A percentile compares a stretch with the other conserved stretches of the same genome.
Evolutionary conservation across 192 early-diverging fungal genomes (phyloP).

Genomic region (Coemansia sp.): DNA sequence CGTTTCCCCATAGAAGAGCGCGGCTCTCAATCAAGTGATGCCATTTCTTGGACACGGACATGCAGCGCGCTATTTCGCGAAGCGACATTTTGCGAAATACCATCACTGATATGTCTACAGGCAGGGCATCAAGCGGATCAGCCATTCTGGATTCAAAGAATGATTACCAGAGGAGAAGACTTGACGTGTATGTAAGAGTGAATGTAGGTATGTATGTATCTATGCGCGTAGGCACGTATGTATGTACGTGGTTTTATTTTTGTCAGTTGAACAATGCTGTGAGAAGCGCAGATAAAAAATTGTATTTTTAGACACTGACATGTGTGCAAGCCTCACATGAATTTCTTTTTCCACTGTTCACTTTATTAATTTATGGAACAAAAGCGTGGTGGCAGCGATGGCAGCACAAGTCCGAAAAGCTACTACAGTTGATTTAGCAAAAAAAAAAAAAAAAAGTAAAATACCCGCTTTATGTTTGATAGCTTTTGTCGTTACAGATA

Average conservation of each 20-base stretch:
- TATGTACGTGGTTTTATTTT: too few relatives aligned
- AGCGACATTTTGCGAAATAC: slow-evolving; percentile 35
- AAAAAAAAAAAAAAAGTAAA: too few relatives aligned
- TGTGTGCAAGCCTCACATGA: neutral
- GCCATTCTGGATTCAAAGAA: slow-evolving; percentile 10
- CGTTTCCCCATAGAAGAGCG: slow-evolving; percentile 28
- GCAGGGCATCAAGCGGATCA: slow-evolving; percentile 25
- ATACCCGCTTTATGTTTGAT: too few relatives aligned
- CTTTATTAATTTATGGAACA: neutral
- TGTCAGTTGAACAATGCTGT: too few relatives aligned
- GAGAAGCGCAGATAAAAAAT: too few relatives aligned
- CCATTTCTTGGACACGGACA: slow-evolving; percentile 40
- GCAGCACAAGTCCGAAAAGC: too few relatives aligned
- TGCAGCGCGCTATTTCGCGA: slow-evolving; percentile 27
- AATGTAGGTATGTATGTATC: neutral
- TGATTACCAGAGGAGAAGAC: neutral
- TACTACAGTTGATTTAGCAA: too few relatives aligned
- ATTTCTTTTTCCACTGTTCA: neutral
- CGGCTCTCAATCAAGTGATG: slow-evolving; percentile 20
- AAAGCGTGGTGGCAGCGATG: neutral
- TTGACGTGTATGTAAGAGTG: slow-evolving; percentile 16
- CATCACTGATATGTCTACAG: slow-evolving; percentile 21
- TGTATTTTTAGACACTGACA: neutral
- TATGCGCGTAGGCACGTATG: neutral
- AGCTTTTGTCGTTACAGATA: too few relatives aligned